Conservation (phyloP, 495 filamentous ascomycete genomes). For the Jackrogersella multiformis region DNA sequence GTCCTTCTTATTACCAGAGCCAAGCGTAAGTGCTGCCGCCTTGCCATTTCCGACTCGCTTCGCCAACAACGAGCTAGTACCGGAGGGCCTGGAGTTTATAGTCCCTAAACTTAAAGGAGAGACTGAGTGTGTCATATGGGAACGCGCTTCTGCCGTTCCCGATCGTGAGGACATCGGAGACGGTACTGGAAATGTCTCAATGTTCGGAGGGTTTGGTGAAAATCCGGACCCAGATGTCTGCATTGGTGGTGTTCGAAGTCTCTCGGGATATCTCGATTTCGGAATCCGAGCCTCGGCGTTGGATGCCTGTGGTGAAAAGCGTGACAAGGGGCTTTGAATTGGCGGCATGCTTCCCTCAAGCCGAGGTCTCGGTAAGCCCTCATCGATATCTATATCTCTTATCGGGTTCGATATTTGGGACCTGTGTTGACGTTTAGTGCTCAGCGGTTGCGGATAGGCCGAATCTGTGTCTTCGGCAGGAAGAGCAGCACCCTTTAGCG, state of each 20-base stretch:
- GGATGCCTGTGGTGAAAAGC: constrained; percentile 14
- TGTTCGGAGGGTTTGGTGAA: constrained; percentile 26
- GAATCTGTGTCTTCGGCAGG: constrained; percentile 18
- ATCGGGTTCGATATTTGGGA: background rate
- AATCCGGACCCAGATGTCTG: constrained; percentile 36
- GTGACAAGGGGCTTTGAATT: constrained; percentile 18
- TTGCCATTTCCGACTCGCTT: constrained; percentile 60
- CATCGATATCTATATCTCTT: background rate
- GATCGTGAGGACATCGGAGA: constrained; percentile 32
- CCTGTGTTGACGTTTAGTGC: constrained; percentile 24
- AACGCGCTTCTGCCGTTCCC: background rate
- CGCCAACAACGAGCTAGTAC: constrained; percentile 53
- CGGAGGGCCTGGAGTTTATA: constrained; percentile 35
- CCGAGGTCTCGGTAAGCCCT: constrained; percentile 1
- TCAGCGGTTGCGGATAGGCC: constrained; percentile 39
- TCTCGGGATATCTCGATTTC: constrained; percentile 8
- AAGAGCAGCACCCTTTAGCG: constrained; percentile 32
- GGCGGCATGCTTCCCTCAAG: background rate
- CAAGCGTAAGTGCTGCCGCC: constrained; percentile 53
- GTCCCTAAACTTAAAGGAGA: constrained; percentile 34
- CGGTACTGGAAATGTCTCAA: constrained; percentile 32
- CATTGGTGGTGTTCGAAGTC: constrained; percentile 27
- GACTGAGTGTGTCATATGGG: constrained; percentile 19
- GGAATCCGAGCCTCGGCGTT: constrained; percentile 1
- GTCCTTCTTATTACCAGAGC: constrained; percentile 30